Percentiles rank a stretch among this genome's conserved stretches.
phyloP scores from a whole-genome alignment of 2,329 filamentous ascomycete species.

The Rhinocladiella mackenziei region DNA sequence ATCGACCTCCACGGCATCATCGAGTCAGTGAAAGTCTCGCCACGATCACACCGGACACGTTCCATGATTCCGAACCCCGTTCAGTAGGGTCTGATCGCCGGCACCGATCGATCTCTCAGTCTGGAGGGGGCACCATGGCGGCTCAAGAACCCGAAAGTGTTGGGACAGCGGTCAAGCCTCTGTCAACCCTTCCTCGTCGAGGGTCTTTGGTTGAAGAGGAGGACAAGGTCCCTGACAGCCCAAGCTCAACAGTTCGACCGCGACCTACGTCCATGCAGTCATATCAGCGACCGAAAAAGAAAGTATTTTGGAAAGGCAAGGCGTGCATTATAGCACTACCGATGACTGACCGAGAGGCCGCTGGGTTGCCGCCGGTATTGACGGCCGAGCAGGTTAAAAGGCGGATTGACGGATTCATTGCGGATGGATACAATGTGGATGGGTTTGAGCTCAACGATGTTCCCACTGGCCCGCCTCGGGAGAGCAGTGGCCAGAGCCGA shows the following conservation, averaged over 20 bases:
- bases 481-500: conserved; percentile 38
- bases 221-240: conserved; percentile 10
- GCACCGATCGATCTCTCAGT: conserved; percentile 7
- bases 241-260: conserved; percentile 40
- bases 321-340: conserved; percentile 68
- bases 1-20: conserved; percentile 6
- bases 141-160: conserved; percentile 6
- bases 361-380: conserved; percentile 40
- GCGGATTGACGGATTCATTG: conserved; percentile 40
- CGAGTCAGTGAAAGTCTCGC: conserved; percentile 23
- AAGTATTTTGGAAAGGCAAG: conserved; percentile 71
- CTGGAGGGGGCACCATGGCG: conserved; percentile 9
- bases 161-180: conserved; percentile 7
- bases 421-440: conserved; percentile 42
- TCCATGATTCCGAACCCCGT: conserved; percentile 23
- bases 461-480: neutral
- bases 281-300: conserved; percentile 56
- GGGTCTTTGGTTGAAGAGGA: conserved; percentile 6
- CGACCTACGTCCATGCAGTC: conserved; percentile 41
- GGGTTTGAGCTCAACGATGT: conserved; percentile 38
- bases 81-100: conserved; percentile 9
- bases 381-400: conserved; percentile 39
- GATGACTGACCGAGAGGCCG: conserved; percentile 62
- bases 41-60: conserved; percentile 28
- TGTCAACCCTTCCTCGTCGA: conserved; percentile 9